Base-by-base conservation (phyloP, 352 stramenopile genomes). In the Stramenopiles sp. region DNA sequence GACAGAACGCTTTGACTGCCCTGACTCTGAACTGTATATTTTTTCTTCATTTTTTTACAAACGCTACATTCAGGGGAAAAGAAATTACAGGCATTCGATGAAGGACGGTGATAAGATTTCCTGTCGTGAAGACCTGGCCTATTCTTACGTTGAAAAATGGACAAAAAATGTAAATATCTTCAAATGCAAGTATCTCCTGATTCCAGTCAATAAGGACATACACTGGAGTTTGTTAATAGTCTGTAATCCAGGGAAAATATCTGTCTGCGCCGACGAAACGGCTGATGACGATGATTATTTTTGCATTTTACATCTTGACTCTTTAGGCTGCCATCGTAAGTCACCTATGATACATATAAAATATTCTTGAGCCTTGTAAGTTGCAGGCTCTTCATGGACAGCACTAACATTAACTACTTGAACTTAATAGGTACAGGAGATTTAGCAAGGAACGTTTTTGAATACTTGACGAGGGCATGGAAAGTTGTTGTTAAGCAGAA, bases 141-240 rank as follows among this genome's bases (percentile, higher is more conserved):
- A 55, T 55, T 55, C 39, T 4, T 55, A 55, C 14, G 39, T 55
- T 55, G 39, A 55, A 14, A 55, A 55, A 55, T 55, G 39, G 39
- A 55, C 39, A 14, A 78, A 78, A 14, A 31, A 33, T 31, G 22
- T 33, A 14, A 14, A 78, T 33, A 78, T 78, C 4, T 78, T 78
- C 30, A 4, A 78, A 31, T 33, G 31, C 30, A 78, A 78, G 22
- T 78, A 33, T 78, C 31, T 78, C 8, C 22, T 78, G 8, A 33
- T 78, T 78, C 71, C 71, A 33, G 71, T 78, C 4, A 33, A 33
- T 33, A 31, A 78, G 22, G 30, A 33, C 14, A 78, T 33, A 14
- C 71, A 78, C 22, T 78, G 71, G 71, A 78, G 71, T 33, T 33
- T 78, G 71, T 8, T 78, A 14, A 78, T 78, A 14, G 71, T 78